Evolutionary conservation across 169 alveolate species (phyloP), one percentile per base, ranked within the genome.

Genomic region (Plasmodium berghei): DNA sequence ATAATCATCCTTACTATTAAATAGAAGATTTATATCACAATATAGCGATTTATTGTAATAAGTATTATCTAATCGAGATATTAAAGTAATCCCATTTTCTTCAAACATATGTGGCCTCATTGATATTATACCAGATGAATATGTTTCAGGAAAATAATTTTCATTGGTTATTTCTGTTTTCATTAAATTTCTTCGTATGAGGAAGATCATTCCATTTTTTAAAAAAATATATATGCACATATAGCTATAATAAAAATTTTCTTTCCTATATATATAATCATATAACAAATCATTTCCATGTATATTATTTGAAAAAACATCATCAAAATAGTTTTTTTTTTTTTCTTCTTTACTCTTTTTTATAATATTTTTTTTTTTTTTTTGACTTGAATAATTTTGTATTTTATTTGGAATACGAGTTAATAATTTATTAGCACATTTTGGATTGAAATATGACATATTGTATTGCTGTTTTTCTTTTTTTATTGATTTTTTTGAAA

Each of bases 221-320:
- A 77, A 58, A 24, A 26, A 77, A 16, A 77, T 56, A 77, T 52
- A 64, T 24, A 77, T 64, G 18, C 77, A 77, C 89, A 77, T 64
- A 45, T 77, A 77, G 26, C 89, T 77, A 58, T 77, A 77, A 22
- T 49, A 56, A 45, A 77, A 77, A 20, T 22, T 6, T 10, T 42
- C 54, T 69, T 52, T 63, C 14, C 77, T 62, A 46, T 77, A 77
- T n/a, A 77, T 63, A 18, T 1, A 62, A 64, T 77, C 89, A 26
- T 77, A 77, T 8, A 77, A 9, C 9, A 77, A 55, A 42, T 77
- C 89, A 14, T 45, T 24, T 14, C 89, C 89, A 45, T 64, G 12
- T 46, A 77, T 77, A 45, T 77, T 52, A 3, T 26, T 26, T 14
- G 20, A 16, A 16, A 77, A 56, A 18, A 12, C 16, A 5, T 63